Conservation (phyloP, 108 stramenopile species). For the Parietichytrium sp. region DNA sequence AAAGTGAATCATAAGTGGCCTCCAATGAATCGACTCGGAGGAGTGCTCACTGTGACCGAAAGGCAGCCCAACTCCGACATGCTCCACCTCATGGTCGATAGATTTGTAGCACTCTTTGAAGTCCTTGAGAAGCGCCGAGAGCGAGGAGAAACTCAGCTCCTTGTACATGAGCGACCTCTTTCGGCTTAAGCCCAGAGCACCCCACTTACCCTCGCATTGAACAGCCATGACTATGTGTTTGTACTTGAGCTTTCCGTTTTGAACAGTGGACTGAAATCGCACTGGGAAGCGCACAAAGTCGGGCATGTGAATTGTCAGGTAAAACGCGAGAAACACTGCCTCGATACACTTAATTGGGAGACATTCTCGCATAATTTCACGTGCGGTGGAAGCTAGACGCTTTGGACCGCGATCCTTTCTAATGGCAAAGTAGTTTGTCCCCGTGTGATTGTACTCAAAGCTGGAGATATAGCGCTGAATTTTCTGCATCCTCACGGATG, state of each 20-base stretch:
- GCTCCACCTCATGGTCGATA: conserved; percentile 54
- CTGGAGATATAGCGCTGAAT: conserved; percentile 43
- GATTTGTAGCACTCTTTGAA: conserved; percentile 49
- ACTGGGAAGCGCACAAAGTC: conserved; percentile 55
- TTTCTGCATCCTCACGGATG: not conserved
- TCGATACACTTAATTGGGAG: conserved; percentile 68
- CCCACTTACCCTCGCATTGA: conserved; percentile 46
- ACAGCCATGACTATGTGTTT: conserved; percentile 62
- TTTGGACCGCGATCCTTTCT: conserved; percentile 58
- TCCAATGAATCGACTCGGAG: conserved; percentile 57
- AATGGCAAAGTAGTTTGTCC: conserved; percentile 44
- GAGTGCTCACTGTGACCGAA: conserved; percentile 54
- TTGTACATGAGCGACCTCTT: conserved; percentile 58
- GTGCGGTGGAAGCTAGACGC: conserved; percentile 56
- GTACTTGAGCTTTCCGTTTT: conserved; percentile 32
- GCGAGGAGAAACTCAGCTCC: conserved; percentile 45
- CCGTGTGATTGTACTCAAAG: conserved; percentile 55
- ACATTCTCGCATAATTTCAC: conserved; percentile 61
- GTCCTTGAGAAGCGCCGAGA: conserved; percentile 49
- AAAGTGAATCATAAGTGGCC: conserved; percentile 40
- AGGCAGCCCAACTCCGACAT: conserved; percentile 61
- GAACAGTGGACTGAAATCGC: conserved; percentile 54
- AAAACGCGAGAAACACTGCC: conserved; percentile 61
- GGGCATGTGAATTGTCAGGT: conserved; percentile 49
- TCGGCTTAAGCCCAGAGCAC: conserved; percentile 58